Evolutionary conservation across 352 stramenopile genomes (phyloP).

Genomic region (Phytophthora sojae): DNA sequence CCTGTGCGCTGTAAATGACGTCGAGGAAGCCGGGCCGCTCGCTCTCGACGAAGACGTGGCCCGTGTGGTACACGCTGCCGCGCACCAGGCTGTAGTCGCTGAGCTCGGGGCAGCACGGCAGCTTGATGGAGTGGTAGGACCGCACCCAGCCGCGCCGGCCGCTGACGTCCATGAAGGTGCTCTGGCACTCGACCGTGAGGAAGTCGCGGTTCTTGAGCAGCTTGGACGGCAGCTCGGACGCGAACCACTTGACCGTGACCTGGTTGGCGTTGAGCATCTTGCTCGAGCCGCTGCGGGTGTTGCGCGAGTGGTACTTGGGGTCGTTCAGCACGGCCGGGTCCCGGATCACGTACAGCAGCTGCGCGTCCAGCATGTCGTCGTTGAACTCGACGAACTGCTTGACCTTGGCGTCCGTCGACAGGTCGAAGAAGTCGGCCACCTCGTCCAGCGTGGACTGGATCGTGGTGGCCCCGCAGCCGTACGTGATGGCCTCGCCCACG

Average conservation of each 20-base stretch:
- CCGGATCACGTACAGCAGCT: conserved; percentile 70
- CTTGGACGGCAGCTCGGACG: conserved; percentile 57
- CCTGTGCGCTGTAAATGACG: conserved; percentile 67
- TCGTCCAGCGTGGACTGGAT: conserved; percentile 73
- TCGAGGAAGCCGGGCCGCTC: conserved; percentile 67
- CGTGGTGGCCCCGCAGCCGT: conserved; percentile 64
- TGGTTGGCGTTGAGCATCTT: conserved; percentile 62
- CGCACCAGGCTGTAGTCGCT: conserved; percentile 58
- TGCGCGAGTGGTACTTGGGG: conserved; percentile 29
- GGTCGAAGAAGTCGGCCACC: conserved; percentile 73
- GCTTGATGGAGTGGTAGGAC: conserved; percentile 74
- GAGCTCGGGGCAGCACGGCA: conserved; percentile 70
- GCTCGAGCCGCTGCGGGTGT: conserved; percentile 21
- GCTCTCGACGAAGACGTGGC: conserved; percentile 78
- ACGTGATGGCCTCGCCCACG: conserved; percentile 56
- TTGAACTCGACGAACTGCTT: conserved; percentile 50
- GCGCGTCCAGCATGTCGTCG: conserved; percentile 60
- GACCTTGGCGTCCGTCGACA: conserved; percentile 62
- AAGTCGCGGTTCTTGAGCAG: conserved; percentile 79
- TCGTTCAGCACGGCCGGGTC: conserved; percentile 41
- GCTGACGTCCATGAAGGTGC: conserved; percentile 69
- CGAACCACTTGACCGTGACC: conserved; percentile 76
- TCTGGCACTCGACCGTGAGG: conserved; percentile 79
- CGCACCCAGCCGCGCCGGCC: conserved; percentile 73
- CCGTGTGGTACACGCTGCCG: conserved; percentile 75